Percentiles rank a stretch among this genome's conserved stretches.
Evolutionary conservation across 2,329 filamentous ascomycete genomes (phyloP).

Genomic region (Stylonectria norvegica): DNA sequence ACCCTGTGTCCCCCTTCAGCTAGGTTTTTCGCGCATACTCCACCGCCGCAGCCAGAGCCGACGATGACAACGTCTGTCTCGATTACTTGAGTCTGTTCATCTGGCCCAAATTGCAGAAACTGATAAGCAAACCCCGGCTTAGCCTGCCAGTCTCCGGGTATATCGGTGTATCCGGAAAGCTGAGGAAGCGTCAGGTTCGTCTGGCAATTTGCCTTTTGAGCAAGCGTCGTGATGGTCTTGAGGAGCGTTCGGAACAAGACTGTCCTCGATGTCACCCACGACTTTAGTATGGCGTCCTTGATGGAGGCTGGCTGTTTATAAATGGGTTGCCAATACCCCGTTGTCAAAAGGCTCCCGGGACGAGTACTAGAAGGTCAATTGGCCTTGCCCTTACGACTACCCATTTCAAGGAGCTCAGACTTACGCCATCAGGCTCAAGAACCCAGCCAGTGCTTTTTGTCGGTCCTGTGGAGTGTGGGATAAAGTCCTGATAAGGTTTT

Average conservation of each 20-base stretch:
- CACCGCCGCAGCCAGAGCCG: slow-evolving; percentile 83
- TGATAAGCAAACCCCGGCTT: slow-evolving; percentile 53
- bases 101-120: slow-evolving; percentile 56
- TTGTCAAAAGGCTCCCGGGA: slow-evolving; percentile 61
- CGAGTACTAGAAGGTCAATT: slow-evolving; percentile 48
- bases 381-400: neutral
- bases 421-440: slow-evolving; percentile 44
- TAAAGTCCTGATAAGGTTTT: slow-evolving; percentile 45
- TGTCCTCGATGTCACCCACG: slow-evolving; percentile 59
- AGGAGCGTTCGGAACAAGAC: slow-evolving; percentile 52
- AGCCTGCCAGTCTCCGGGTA: slow-evolving; percentile 49
- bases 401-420: slow-evolving; percentile 17
- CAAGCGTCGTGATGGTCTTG: slow-evolving; percentile 53
- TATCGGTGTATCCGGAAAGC: slow-evolving; percentile 56
- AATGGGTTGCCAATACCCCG: slow-evolving; percentile 62
- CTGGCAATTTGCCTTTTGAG: slow-evolving; percentile 53
- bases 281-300: slow-evolving; percentile 59
- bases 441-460: slow-evolving; percentile 36
- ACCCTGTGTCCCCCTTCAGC: slow-evolving; percentile 73
- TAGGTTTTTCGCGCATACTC: slow-evolving; percentile 75
- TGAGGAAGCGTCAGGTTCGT: slow-evolving; percentile 52
- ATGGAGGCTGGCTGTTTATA: slow-evolving; percentile 57
- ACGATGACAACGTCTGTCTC: slow-evolving; percentile 82
- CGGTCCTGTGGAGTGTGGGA: slow-evolving; percentile 31
- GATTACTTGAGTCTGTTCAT: slow-evolving; percentile 51